Base-by-base conservation (phyloP, 2,329 filamentous ascomycete genomes). In the Zelopaecilomyces penicillatus region DNA sequence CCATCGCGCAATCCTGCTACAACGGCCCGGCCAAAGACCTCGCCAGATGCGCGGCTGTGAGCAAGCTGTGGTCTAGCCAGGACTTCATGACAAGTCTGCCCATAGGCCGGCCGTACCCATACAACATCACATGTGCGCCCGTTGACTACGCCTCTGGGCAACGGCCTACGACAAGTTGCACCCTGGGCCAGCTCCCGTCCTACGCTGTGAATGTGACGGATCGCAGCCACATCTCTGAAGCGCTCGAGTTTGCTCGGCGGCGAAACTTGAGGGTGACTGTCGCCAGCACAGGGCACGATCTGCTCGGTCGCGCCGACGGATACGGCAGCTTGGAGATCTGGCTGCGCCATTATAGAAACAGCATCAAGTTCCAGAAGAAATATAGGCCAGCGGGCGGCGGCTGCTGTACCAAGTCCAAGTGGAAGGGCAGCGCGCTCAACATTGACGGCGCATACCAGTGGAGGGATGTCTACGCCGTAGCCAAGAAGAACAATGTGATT, bases 251-350 rank as follows among this genome's bases (percentile, higher is more conserved):
- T 44, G 63, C 65, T 5, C 39, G 27, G 27, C 3, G 2, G 28
- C 38, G 40, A 30, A 66, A 67, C 44, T 54, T 71, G 30, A 63
- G 69, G 3, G 52, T 72, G 4, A 63, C 63, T 5, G 56, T 73
- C 37, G 62, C 63, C 46, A 66, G 65, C 45, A 71, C 69, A 1
- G 70, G 68, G 0, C 69, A 73, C 51, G 67, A 71, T 42, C 60
- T 63, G 32, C 54, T 63, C 19, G 64, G 65, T 2, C 57, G 63
- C 28, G 56, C 56, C 12, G 55, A 60, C 31, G 64, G 61, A 4
- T 59, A 55, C 19, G 59, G 61, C 11, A 57, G 54, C 4, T 54
- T 66, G 6, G 54, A 52, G 26, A 45, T 66, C 31, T 63, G 63
- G 63, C 53, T 51, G 4, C 58, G 57, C 27, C 48, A 66, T 42